Evolutionary conservation across 2,329 filamentous ascomycete genomes (phyloP).

Genomic region (Neopestalotiopsis sp.): DNA sequence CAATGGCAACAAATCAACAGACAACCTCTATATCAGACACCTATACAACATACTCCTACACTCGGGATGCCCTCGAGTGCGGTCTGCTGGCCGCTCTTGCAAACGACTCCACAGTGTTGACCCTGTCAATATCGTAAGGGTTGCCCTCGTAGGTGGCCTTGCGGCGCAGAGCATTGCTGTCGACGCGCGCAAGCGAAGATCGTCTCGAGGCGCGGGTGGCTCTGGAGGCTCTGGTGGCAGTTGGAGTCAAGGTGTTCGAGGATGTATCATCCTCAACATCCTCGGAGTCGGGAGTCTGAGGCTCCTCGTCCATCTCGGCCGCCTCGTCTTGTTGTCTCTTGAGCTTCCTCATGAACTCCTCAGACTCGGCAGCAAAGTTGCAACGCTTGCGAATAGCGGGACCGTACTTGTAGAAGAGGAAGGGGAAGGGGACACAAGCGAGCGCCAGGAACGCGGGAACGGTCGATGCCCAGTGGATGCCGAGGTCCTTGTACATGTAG

Average conservation of each 20-base stretch:
- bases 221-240: constrained; percentile 22
- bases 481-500: constrained; percentile 24
- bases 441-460: constrained; percentile 34
- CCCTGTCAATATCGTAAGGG: constrained; percentile 47
- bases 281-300: constrained; percentile 21
- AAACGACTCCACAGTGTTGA: constrained; percentile 43
- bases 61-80: neutral
- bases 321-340: constrained; percentile 28
- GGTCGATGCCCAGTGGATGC: constrained; percentile 19
- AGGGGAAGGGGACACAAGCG: constrained; percentile 60
- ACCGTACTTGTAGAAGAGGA: constrained; percentile 66
- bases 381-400: constrained; percentile 54
- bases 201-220: constrained; percentile 32
- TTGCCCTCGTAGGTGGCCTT: constrained; percentile 43
- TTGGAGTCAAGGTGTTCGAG: constrained; percentile 25
- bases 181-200: constrained; percentile 27
- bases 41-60: neutral
- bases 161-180: neutral
- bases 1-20: neutral
- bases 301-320: constrained; percentile 14
- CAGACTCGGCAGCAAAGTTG: constrained; percentile 55
- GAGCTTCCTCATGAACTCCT: constrained; percentile 50
- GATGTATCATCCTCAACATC: constrained; percentile 35
- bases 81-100: neutral
- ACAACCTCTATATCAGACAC: neutral